Conservation (phyloP, 345 rosid genomes). For the Boechera divaricarpa region DNA sequence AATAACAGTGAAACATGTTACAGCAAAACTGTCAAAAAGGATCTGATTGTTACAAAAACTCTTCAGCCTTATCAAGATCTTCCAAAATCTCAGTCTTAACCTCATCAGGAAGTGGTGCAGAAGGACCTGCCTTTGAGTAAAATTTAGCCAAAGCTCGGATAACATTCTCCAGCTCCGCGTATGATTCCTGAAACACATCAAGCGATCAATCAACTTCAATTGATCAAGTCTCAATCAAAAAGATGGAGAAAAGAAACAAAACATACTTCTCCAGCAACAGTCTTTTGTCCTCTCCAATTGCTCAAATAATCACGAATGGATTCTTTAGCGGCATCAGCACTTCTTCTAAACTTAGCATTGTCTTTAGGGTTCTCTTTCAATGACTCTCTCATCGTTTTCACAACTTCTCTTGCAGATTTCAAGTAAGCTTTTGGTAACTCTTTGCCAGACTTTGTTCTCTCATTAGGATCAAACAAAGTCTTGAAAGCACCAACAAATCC, state of each 20-base stretch:
- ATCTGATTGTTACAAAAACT: conserved; percentile 54
- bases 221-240: not conserved
- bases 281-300: conserved; percentile 76
- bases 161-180: conserved; percentile 77
- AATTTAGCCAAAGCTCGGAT: conserved; percentile 73
- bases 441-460: conserved; percentile 77
- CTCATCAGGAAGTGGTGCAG: conserved; percentile 76
- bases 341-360: conserved; percentile 69
- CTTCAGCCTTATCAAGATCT: conserved; percentile 66
- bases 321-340: conserved; percentile 91
- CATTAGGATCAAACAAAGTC: conserved; percentile 77
- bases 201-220: not conserved
- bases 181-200: conserved; percentile 68
- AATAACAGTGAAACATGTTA: conserved; percentile 15
- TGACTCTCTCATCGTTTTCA: conserved; percentile 79
- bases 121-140: conserved; percentile 89
- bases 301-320: conserved; percentile 81
- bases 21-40: conserved; percentile 11
- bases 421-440: conserved; percentile 86
- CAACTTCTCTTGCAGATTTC: conserved; percentile 84
- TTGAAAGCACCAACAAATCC: conserved; percentile 69
- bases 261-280: conserved; percentile 59
- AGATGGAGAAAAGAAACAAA: not conserved
- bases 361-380: conserved; percentile 79
- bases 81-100: conserved; percentile 68